Percentiles rank a stretch among this genome's conserved stretches.
Conservation (phyloP, 176 grass and related monocot genomes). For the Melocanna baccifera region DNA sequence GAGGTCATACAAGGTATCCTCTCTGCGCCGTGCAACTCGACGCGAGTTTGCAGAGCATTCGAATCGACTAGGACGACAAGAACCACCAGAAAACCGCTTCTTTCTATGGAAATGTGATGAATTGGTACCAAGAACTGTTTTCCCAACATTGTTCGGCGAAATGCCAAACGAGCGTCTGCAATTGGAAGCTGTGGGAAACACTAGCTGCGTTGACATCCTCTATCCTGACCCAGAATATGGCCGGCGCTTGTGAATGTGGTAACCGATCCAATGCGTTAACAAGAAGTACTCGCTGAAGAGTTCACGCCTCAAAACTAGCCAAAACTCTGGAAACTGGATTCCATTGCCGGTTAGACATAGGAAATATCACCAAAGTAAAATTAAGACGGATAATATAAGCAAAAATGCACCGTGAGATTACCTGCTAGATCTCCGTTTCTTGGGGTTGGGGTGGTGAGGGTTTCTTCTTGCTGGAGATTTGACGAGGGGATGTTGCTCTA, state of each 20-base stretch:
- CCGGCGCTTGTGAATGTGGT: not conserved
- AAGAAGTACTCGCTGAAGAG: not conserved
- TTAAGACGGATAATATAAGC: not conserved
- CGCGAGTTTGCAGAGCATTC: conserved; percentile 42
- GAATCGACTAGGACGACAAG: not conserved
- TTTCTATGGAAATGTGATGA: conserved; percentile 22
- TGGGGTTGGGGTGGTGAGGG: not conserved
- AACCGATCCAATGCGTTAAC: not conserved
- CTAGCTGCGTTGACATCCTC: conserved; percentile 26
- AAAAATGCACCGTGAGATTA: not conserved
- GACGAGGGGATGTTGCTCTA: no score
- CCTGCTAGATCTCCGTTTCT: not conserved
- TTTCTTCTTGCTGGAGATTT: not conserved
- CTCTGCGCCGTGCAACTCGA: conserved; percentile 28
- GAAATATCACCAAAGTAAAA: not conserved
- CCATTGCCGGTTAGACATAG: not conserved
- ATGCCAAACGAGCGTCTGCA: conserved; percentile 4
- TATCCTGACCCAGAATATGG: not conserved
- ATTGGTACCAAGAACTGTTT: not conserved
- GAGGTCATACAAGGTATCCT: conserved; percentile 59
- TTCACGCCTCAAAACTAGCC: not conserved
- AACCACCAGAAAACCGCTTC: not conserved
- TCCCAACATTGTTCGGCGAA: not conserved
- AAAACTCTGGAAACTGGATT: not conserved
- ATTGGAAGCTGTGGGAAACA: conserved; percentile 17